Evolutionary conservation across 768 basidiomycete genomes (phyloP), one percentile per base, ranked within the genome.

Genomic region (Mycena haematopus): DNA sequence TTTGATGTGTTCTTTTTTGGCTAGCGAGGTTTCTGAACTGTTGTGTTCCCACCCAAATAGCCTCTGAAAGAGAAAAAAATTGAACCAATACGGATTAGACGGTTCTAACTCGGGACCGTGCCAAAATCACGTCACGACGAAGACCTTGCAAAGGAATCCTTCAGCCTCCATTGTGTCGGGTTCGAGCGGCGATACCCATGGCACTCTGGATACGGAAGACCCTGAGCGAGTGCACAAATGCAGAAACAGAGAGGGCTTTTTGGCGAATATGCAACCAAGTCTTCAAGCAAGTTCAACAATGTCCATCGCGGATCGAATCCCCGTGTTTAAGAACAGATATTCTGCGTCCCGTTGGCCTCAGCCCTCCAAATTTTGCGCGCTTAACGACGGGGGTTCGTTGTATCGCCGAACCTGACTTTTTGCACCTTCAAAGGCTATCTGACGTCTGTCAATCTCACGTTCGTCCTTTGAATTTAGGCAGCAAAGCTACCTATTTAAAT

Each of bases 31-130:
- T 44, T 45, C n/a, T 45, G 1, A 33, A 27, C 22, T 47, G 24
- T 29, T 25, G 44, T 55, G 56, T 33, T 40, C 17, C 40, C 38
- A 40, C 21, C 24, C 45, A 49, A 46, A 47, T n/a, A 40, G 52
- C 24, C 25, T 27, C 22, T 27, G 24, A 21, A 53, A 50, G 53
- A 31, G 29, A 60, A 55, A 50, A 38, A 19, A 52, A 15, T 9
- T 13, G 47, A 22, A 46, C 52, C 27, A 58, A 45, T 49, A 54
- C 50, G 47, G 33, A 47, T 55, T 33, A 52, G 56, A 36, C 42
- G 52, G 58, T 54, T 52, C 50, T 58, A 64, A 57, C 55, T 67
- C 66, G 66, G 66, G 52, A 61, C 62, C 62, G 66, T 50, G 36
- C 53, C 60, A 17, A 55, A 31, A 56, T 62, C 56, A 66, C 66